phyloP scores from a whole-genome alignment of 768 basidiomycete species.

The Auricularia sp. region DNA sequence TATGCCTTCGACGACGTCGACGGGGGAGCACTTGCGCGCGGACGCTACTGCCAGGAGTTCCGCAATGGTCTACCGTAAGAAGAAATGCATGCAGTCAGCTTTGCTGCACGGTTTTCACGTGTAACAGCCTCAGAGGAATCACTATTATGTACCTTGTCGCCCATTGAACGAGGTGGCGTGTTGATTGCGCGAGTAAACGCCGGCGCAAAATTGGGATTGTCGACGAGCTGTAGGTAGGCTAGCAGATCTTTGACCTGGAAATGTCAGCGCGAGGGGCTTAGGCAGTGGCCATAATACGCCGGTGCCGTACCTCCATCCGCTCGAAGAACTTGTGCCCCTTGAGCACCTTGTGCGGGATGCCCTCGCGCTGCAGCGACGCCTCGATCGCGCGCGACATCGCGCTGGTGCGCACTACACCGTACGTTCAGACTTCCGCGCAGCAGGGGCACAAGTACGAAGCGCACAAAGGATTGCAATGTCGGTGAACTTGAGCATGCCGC shows the following conservation, averaged over 20 bases:
- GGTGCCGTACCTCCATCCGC: conserved; percentile 48
- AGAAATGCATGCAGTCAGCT: no score
- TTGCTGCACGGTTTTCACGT: no score
- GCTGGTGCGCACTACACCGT: conserved; percentile 62
- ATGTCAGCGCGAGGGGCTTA: neutral
- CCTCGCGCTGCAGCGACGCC: conserved; percentile 60
- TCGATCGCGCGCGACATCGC: conserved; percentile 70
- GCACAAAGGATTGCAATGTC: conserved; percentile 79
- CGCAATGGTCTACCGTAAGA: conserved; percentile 38
- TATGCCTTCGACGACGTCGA: conserved; percentile 55
- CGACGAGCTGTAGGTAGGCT: conserved; percentile 72
- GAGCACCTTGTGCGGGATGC: conserved; percentile 68
- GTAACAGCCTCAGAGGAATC: neutral
- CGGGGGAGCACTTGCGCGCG: conserved; percentile 38
- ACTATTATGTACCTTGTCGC: conserved; percentile 54
- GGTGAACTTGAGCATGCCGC: conserved; percentile 56
- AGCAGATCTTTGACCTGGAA: conserved; percentile 67
- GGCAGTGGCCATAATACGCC: no score
- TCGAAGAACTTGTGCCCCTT: conserved; percentile 85
- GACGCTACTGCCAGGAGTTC: conserved; percentile 48
- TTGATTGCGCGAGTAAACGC: conserved; percentile 68
- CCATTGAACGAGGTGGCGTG: conserved; percentile 59
- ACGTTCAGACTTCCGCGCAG: neutral
- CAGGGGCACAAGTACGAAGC: conserved; percentile 16
- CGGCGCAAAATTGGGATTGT: conserved; percentile 57